phyloP scores from a whole-genome alignment of 345 rosid genomes.

The Gossypium arboreum region DNA sequence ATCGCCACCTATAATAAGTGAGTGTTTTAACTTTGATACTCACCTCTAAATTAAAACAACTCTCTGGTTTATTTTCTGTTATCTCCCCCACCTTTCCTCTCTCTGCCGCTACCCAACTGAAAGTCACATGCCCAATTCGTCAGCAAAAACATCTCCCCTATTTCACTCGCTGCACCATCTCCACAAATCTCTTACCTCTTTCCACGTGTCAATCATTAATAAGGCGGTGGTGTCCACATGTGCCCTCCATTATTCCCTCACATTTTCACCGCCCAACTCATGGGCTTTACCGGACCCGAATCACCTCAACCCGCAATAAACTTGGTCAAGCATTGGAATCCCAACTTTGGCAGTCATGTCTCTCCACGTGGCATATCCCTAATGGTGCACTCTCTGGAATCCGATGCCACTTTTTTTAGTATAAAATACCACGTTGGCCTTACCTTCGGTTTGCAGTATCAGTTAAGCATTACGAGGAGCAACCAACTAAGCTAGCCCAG shows the following conservation, averaged over 20 bases:
- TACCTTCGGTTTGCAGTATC: neutral
- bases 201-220: constrained; percentile 35
- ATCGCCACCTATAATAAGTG: too few relatives aligned
- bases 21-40: too few relatives aligned
- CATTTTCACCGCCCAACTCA: neutral
- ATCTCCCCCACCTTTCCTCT: neutral
- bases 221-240: constrained; percentile 28
- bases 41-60: too few relatives aligned
- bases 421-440: constrained; percentile 37
- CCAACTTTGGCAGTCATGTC: constrained; percentile 6
- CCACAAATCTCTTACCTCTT: neutral
- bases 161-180: too few relatives aligned
- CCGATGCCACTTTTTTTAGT: constrained; percentile 52
- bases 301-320: neutral
- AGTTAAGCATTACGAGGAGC: neutral
- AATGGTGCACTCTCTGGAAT: constrained; percentile 54
- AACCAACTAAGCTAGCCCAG: neutral
- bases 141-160: neutral
- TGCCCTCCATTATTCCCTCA: neutral
- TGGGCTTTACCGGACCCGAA: constrained; percentile 16
- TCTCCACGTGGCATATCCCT: constrained; percentile 43
- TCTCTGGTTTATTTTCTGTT: neutral
- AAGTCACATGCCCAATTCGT: constrained; percentile 8
- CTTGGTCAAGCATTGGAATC: constrained; percentile 54
- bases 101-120: neutral